Base-by-base conservation (phyloP, 2,329 filamentous ascomycete genomes). In the Pseudogymnoascus sp. region DNA sequence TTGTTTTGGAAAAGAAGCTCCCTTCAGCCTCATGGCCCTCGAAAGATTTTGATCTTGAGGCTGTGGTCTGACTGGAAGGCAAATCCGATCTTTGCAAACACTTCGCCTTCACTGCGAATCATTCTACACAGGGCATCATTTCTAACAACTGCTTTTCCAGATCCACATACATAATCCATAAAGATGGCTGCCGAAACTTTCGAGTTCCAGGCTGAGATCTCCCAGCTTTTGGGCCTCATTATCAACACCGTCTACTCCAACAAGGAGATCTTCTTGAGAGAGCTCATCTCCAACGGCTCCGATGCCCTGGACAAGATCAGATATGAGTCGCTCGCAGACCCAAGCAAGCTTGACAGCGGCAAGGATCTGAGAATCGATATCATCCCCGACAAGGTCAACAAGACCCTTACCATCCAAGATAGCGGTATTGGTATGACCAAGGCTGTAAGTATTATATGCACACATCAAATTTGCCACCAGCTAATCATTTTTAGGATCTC, bases 211-310 rank as follows among this genome's bases (percentile, higher is more conserved):
- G 94, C 94, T 89, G 94, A 99, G 90, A 99, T 99, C 77, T 97
- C 93, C 89, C 94, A 99, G 90, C 90, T 99, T 69, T 89, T 99
- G 76, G 91, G 88, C 71, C 90, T 99, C 77, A 99, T 99, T 81
- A 99, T 99, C 86, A 99, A 99, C 90, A 97, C 94, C 69, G 94
- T 99, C 82, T 99, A 97, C 86, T 97, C 92, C 72, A 99, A 99
- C 89, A 99, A 99, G 86, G 94, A 97, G 82, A 97, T 99, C 77
- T 99, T 99, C 88, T 82, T 99, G 73, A 84, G 94, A 88, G 94
- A 99, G 82, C 77, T 99, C 72, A 90, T 99, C 74, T 97, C 94
- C 81, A 99, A 99, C 81, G 88, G 89, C 75, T 97, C 93, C 73
- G 94, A 99, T 88, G 94, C 94, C 64, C 86, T 99, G 72, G 94